Base-by-base conservation (phyloP, 2,329 filamentous ascomycete genomes). In the Zelopaecilomyces penicillatus region DNA sequence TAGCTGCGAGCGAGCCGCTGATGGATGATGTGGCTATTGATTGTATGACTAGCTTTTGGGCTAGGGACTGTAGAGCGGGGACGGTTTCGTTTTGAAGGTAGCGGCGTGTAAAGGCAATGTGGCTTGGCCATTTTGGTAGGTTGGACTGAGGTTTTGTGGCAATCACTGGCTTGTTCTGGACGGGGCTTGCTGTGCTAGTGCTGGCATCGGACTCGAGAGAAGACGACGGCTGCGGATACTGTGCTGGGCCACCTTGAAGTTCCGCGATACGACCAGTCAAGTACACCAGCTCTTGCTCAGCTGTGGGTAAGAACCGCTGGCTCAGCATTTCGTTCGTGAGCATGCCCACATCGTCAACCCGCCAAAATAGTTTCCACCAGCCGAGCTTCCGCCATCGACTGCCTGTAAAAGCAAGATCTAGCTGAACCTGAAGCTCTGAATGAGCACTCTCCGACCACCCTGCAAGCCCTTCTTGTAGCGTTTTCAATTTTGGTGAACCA, bases 331-430 rank as follows among this genome's bases (percentile, higher is more conserved):
- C 85, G 1, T 81, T 79, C 3, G 85, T 82, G 44, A 95, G 81
- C 75, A 91, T 85, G 3, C 81, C 80, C 8, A 96, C 87, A 56
- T 96, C 91, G 59, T 97, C 91, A 27, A 93, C 89, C 19, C 88
- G 81, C 89, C 89, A 95, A 60, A 95, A 89, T 0, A 97, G 75
- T 62, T 95, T 95, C 85, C 88, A 96, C 90, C 91, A 97, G 11
- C 82, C 76, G 4, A 95, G 71, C 50, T 85, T 83, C 28, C 80
- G 77, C 91, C 91, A 96, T 34, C 81, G 74, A 12, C 69, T 74
- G n/a, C 85, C 81, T 0, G 76, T 71, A 54, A 96, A 91, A 0
- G 87, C 89, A 37, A 79, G 67, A 52, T 91, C 84, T 2, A 96
- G 77, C 54, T 89, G 78, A 41, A 84, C 76, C 50, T 88, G 86